phyloP scores from a whole-genome alignment of 176 grass and related monocot genomes.

The Aegilops bicornis region DNA sequence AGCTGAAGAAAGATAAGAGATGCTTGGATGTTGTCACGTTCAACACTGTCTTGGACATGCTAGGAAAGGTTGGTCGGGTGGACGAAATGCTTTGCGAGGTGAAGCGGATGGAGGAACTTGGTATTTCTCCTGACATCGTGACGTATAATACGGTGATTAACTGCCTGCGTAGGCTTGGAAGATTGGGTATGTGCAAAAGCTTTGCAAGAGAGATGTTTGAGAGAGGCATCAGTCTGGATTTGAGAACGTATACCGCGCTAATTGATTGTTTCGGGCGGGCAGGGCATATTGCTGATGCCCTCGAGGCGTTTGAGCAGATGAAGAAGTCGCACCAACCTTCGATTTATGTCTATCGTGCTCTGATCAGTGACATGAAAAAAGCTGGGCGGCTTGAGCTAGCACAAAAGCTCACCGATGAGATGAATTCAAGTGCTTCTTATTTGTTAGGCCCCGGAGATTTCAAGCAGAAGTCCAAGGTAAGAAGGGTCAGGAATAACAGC shows the following conservation, averaged over 20 bases:
- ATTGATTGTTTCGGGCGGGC: constrained; percentile 71
- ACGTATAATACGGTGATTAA: constrained; percentile 95
- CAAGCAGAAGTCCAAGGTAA: constrained; percentile 37
- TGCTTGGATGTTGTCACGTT: constrained; percentile 70
- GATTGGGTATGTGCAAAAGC: constrained; percentile 54
- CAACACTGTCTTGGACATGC: constrained; percentile 70
- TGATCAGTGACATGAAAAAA: constrained; percentile 67
- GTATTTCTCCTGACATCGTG: constrained; percentile 63
- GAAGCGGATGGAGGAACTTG: constrained; percentile 61
- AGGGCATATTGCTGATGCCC: constrained; percentile 59
- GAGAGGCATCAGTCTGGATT: constrained; percentile 64
- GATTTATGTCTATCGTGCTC: constrained; percentile 75
- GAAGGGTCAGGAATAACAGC: constrained; percentile 31
- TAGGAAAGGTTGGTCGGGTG: constrained; percentile 67
- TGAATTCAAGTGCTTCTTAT: constrained; percentile 53
- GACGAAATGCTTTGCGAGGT: constrained; percentile 69
- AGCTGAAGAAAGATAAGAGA: constrained; percentile 58
- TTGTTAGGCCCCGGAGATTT: constrained; percentile 71
- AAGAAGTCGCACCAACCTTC: constrained; percentile 58
- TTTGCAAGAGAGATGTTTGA: constrained; percentile 64
- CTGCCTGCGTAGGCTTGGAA: constrained; percentile 65
- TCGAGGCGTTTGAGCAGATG: constrained; percentile 67
- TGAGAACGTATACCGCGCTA: constrained; percentile 73
- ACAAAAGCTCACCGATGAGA: constrained; percentile 61
- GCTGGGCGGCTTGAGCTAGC: constrained; percentile 58